Percentiles rank a stretch among this genome's conserved stretches.
Evolutionary conservation across 108 stramenopile species (phyloP).

Genomic region (Nannochloropsis gaditana): DNA sequence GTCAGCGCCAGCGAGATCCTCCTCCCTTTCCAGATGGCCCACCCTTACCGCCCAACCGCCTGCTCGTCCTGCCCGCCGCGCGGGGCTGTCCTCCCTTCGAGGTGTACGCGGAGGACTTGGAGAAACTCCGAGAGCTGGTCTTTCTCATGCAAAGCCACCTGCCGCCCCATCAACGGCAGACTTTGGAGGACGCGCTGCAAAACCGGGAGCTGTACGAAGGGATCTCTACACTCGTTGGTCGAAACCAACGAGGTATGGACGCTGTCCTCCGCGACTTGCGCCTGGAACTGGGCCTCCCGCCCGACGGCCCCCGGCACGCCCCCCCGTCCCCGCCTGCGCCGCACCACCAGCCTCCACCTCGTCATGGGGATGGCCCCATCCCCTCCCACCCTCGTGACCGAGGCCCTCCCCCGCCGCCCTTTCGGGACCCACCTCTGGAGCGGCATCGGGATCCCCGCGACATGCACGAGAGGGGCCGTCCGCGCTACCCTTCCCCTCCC

Average conservation of each 20-base stretch:
- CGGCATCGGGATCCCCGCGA: not conserved
- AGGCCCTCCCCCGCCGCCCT: not conserved
- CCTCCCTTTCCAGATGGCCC: not conserved
- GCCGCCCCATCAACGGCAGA: slow-evolving; percentile 11
- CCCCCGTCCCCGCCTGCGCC: not conserved
- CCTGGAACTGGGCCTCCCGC: not conserved
- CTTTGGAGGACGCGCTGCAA: not conserved
- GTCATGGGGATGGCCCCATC: not conserved
- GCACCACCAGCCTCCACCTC: not conserved
- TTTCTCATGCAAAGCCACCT: not conserved
- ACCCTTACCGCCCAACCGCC: not conserved
- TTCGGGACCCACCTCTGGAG: not conserved
- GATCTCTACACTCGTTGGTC: not conserved
- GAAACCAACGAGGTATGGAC: not conserved
- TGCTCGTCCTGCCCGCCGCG: not conserved
- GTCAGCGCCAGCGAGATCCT: not conserved
- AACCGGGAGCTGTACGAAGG: not conserved
- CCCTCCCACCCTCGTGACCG: slow-evolving; percentile 13
- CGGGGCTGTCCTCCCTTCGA: slow-evolving; percentile 7
- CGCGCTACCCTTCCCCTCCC: not conserved
- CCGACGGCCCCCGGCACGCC: not conserved
- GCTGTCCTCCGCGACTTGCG: slow-evolving; percentile 13
- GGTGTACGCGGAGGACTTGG: slow-evolving; percentile 19
- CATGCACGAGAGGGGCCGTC: not conserved
- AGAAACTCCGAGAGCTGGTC: slow-evolving; percentile 17